Conservation (phyloP, 2,329 filamentous ascomycete species). For the Aspergillus sp. region DNA sequence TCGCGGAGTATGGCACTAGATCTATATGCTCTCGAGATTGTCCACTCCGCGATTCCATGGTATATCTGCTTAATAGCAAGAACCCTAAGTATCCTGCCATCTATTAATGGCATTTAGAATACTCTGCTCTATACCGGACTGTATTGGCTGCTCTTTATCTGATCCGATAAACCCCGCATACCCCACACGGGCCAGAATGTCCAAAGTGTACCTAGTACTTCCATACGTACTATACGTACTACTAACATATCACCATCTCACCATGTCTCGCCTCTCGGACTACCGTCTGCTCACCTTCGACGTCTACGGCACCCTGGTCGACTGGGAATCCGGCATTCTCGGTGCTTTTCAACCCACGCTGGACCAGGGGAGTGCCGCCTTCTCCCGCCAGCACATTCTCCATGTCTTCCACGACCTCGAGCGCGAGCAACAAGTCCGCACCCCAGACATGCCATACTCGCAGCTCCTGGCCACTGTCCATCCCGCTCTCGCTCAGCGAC, state of each 20-base stretch:
- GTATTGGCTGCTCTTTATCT: too few relatives aligned
- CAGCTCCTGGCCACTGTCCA: slow-evolving; percentile 46
- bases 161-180: too few relatives aligned
- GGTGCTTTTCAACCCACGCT: slow-evolving; percentile 39
- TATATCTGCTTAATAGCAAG: too few relatives aligned
- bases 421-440: slow-evolving; percentile 41
- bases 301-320: slow-evolving; percentile 69
- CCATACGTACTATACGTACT: too few relatives aligned
- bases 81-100: too few relatives aligned
- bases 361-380: slow-evolving; percentile 33
- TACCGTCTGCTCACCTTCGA: slow-evolving; percentile 59
- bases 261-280: slow-evolving; percentile 20
- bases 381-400: slow-evolving; percentile 14
- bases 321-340: slow-evolving; percentile 63
- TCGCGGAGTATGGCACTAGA: too few relatives aligned
- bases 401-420: slow-evolving; percentile 25
- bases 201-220: too few relatives aligned
- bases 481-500: slow-evolving; percentile 21
- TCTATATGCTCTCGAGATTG: too few relatives aligned
- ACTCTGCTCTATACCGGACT: too few relatives aligned
- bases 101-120: too few relatives aligned
- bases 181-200: too few relatives aligned
- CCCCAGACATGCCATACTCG: slow-evolving; percentile 52
- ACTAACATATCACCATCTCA: neutral
- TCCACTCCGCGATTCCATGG: too few relatives aligned